Evolutionary conservation across 164 flowering plant genomes (phyloP), one percentile per base, ranked within the genome.

Genomic region (Buxus sempervirens): DNA sequence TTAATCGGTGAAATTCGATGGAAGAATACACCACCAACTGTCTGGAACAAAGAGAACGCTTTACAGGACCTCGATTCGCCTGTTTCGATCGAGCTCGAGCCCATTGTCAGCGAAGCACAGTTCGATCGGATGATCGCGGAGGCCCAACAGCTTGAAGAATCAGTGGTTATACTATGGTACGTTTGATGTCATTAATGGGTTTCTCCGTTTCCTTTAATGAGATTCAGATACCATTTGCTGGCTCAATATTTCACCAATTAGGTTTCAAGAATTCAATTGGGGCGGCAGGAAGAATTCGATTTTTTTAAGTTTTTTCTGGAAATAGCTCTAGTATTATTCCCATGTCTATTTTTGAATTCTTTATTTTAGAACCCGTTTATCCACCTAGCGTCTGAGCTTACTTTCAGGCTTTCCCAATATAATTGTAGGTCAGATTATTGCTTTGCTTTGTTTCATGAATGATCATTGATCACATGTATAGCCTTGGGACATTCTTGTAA

Each of bases 131-230:
- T 83, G 27, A 38, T 88, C 7, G 83, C 84, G 10, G 90, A 86
- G 65, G 91, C 91, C 3, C 84, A 86, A 56, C 85, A 80, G 75
- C 83, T 79, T 15, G 82, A 80, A 25, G 82, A 82, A 70, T 51
- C 87, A 0, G 66, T 87, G 15, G 56, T 88, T n/a, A 51, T 90
- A 41, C 71, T 90, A 67, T 90, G 96, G 96, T 90, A 70, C 13
- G 81, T 70, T 32, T 58, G 38, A 56, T 61, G n/a, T 27, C 14
- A 23, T 60, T 58, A 19, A 51, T 57, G 24, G 36, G n/a, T 41
- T 65, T 10, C 21, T 3, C 21, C 0, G 22, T 56, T 26, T n/a
- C 54, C n/a, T 68, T 70, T 45, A 7, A 32, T 32, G 38, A 32
- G 38, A 32, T 32, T 32, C 38, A 32, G 38, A 32, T 32, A 32